A percentile compares a stretch with the other conserved stretches of the same genome.
Evolutionary conservation across 805 yeast species (phyloP).

Genomic region (Metschnikowia dekortorum): DNA sequence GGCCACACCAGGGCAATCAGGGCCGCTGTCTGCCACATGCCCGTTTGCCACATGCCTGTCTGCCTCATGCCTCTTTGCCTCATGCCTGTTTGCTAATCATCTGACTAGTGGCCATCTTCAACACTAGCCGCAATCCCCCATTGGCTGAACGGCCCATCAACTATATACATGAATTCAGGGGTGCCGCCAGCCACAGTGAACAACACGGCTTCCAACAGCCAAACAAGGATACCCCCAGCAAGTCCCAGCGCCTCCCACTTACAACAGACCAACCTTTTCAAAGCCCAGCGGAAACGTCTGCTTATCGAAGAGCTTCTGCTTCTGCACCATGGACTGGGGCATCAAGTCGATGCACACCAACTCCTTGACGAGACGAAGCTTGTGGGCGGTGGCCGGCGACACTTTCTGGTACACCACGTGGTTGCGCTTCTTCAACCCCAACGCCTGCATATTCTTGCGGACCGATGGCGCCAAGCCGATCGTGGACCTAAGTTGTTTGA

Average conservation of each 20-base stretch:
- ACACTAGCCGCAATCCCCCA: too few relatives aligned
- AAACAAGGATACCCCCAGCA: too few relatives aligned
- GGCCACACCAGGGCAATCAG: too few relatives aligned
- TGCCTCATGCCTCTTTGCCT: too few relatives aligned
- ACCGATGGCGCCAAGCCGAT: constrained; percentile 76
- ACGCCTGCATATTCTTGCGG: constrained; percentile 58
- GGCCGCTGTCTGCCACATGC: too few relatives aligned
- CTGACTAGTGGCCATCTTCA: too few relatives aligned
- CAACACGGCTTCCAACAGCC: too few relatives aligned
- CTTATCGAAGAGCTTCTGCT: constrained; percentile 9
- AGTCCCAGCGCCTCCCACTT: background rate
- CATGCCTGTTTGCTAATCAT: too few relatives aligned
- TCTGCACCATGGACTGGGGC: constrained; percentile 25
- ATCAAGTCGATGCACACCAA: constrained; percentile 76
- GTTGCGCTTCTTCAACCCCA: constrained; percentile 76
- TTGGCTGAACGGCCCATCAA: too few relatives aligned
- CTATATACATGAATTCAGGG: too few relatives aligned
- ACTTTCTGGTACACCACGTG: constrained; percentile 69
- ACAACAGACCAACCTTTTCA: constrained; percentile 14
- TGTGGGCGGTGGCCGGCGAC: constrained; percentile 79
- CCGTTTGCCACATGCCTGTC: too few relatives aligned
- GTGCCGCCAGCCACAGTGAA: too few relatives aligned
- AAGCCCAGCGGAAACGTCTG: constrained; percentile 14
- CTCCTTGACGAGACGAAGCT: constrained; percentile 78
- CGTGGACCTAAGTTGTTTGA: constrained; percentile 74